Base-by-base conservation (phyloP, 1,284 basidiomycete species). In the Schizopora paradoxa region DNA sequence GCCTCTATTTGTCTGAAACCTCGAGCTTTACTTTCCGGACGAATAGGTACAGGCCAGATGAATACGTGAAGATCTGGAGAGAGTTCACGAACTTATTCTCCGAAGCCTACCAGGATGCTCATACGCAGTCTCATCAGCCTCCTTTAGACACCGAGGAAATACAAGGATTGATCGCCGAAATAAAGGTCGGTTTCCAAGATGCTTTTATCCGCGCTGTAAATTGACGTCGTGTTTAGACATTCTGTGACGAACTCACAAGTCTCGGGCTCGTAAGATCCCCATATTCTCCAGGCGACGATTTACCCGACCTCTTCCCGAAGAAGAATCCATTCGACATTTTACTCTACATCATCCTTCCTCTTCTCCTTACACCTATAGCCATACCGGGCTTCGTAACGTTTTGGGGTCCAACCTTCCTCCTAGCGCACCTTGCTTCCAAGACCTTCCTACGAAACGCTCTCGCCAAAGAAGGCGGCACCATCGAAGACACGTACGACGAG, bases 1-100 rank as follows among this genome's bases (percentile, higher is more conserved):
- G 83, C 18, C 80, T 92, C 26, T 92, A 92, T 57, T 87, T 79
- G 1, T 90, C n/a, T n/a, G n/a, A n/a, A n/a, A n/a, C n/a, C n/a
- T n/a, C n/a, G n/a, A n/a, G n/a, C n/a, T n/a, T n/a, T n/a, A n/a
- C 89, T 1, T 66, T 91, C 5, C 89, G 89, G 31, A 91, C 90
- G 7, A 69, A 66, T 7, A 88, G 92, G 82, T 76, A n/a, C n/a
- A n/a, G 72, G 43, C 68, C 92, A 6, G 88, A 89, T 3, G 84
- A 91, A 60, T 79, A 87, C 59, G 81, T 91, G 19, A 76, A 87
- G n/a, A 72, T 88, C 3, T 77, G 74, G 23, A 70, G 79, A 51
- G 70, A 72, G 25, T 91, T 91, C 58, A 67, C 87, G 11, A 86
- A 89, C 53, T 79, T 74, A 1, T 87, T 92, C 21, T 56, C 55